Conservation (phyloP, 2,329 filamentous ascomycete species). For the Aspergillus puulaauensis region DNA sequence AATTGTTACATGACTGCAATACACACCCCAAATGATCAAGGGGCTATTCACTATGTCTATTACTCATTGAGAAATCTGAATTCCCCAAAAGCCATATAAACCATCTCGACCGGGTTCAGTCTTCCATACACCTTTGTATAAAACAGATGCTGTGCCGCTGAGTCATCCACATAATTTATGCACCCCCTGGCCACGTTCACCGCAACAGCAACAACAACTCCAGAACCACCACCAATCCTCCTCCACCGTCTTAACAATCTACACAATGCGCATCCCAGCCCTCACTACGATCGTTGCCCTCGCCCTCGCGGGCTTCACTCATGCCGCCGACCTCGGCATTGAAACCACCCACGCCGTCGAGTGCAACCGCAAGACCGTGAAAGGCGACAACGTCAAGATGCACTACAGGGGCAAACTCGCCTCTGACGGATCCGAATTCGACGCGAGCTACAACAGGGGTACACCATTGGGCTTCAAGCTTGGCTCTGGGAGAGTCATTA, state of each 20-base stretch:
- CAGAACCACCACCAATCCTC: background rate
- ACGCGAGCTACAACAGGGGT: constrained; percentile 76
- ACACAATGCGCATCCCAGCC: constrained; percentile 45
- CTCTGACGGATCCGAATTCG: constrained; percentile 74
- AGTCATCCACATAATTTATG: background rate
- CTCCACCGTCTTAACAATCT: background rate
- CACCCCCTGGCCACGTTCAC: background rate
- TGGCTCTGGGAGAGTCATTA: constrained; percentile 81
- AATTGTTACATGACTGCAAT: too few relatives aligned
- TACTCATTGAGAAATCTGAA: too few relatives aligned
- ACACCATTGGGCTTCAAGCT: constrained; percentile 76
- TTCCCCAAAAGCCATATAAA: too few relatives aligned
- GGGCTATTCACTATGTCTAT: too few relatives aligned
- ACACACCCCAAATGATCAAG: too few relatives aligned
- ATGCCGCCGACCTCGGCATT: constrained; percentile 64
- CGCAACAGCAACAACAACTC: background rate
- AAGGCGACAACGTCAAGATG: constrained; percentile 77
- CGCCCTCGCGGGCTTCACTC: constrained; percentile 50
- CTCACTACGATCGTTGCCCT: constrained; percentile 39
- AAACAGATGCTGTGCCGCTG: background rate
- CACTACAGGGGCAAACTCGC: constrained; percentile 86
- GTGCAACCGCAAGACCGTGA: constrained; percentile 74
- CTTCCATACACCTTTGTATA: too few relatives aligned
- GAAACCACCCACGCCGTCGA: constrained; percentile 71
- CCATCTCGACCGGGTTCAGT: too few relatives aligned